A percentile compares a stretch with the other conserved stretches of the same genome.
phyloP scores from a whole-genome alignment of 768 basidiomycete genomes.

The Kwoniella bestiolae region DNA sequence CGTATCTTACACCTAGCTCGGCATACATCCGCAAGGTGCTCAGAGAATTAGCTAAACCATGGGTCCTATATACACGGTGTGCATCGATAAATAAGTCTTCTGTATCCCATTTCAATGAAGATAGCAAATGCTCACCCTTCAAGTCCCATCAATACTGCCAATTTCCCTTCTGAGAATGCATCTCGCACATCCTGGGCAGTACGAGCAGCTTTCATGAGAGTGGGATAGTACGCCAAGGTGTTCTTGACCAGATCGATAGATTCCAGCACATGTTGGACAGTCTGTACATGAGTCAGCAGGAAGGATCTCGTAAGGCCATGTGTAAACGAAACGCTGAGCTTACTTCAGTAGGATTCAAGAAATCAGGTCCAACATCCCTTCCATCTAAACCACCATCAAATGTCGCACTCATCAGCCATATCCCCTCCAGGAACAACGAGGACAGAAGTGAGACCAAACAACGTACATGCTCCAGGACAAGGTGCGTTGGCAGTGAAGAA shows the following conservation, averaged over 20 bases:
- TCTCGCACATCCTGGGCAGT: slow-evolving; percentile 8
- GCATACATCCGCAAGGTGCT: slow-evolving; percentile 31
- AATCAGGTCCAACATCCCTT: slow-evolving; percentile 20
- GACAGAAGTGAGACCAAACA: not conserved
- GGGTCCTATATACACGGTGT: slow-evolving; percentile 2
- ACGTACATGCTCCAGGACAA: slow-evolving; percentile 17
- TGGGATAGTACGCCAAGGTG: slow-evolving; percentile 5
- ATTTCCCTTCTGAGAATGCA: slow-evolving; percentile 17
- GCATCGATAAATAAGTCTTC: no score
- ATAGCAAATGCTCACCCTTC: slow-evolving; percentile 17
- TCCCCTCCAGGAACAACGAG: not conserved
- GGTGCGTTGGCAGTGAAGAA: slow-evolving; percentile 20
- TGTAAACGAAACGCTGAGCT: not conserved
- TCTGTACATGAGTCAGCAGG: not conserved
- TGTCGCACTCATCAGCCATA: not conserved
- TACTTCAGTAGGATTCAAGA: slow-evolving; percentile 16
- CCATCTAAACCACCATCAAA: not conserved
- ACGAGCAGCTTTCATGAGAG: slow-evolving; percentile 6
- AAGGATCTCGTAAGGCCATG: not conserved
- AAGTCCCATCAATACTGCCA: slow-evolving; percentile 20
- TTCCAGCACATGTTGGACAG: slow-evolving; percentile 13
- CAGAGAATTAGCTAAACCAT: slow-evolving; percentile 34
- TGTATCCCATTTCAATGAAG: not conserved
- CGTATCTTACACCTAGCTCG: slow-evolving; percentile 31
- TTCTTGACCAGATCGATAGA: slow-evolving; percentile 6